Conservation (phyloP, 2,329 filamentous ascomycete species). For the Botryotinia globosa region DNA sequence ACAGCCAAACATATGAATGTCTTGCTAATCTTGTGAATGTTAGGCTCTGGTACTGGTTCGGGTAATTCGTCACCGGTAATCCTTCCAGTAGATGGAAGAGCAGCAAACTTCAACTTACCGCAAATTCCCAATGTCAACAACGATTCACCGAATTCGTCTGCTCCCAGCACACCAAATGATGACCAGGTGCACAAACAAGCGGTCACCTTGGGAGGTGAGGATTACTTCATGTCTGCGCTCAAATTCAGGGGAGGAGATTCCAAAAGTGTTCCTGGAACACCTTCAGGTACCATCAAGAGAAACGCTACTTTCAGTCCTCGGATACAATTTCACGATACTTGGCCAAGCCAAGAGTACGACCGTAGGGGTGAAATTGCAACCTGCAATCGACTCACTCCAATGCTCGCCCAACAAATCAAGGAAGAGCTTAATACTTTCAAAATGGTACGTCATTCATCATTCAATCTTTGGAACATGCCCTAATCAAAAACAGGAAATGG, state of each 20-base stretch:
- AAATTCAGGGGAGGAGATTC: slow-evolving; percentile 72
- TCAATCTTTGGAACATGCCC: slow-evolving; percentile 30
- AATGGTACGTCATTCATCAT: slow-evolving; percentile 65
- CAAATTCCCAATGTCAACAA: slow-evolving; percentile 57
- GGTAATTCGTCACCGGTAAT: slow-evolving; percentile 68
- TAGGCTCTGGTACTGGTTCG: slow-evolving; percentile 46
- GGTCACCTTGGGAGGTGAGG: slow-evolving; percentile 70
- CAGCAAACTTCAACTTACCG: slow-evolving; percentile 55
- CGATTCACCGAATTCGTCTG: slow-evolving; percentile 80
- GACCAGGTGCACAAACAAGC: slow-evolving; percentile 68
- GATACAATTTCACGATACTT: slow-evolving; percentile 94
- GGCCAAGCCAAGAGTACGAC: slow-evolving; percentile 94
- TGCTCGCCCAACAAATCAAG: slow-evolving; percentile 98
- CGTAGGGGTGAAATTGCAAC: slow-evolving; percentile 93
- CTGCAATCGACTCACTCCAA: slow-evolving; percentile 94
- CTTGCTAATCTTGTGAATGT: slow-evolving; percentile 35
- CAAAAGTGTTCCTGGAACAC: slow-evolving; percentile 78
- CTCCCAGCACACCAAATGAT: slow-evolving; percentile 83
- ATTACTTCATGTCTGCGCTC: slow-evolving; percentile 82
- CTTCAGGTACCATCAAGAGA: slow-evolving; percentile 59
- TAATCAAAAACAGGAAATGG: slow-evolving; percentile 81
- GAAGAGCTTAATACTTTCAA: slow-evolving; percentile 99
- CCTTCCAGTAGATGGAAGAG: slow-evolving; percentile 55
- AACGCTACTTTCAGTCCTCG: slow-evolving; percentile 81
- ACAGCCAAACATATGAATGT: neutral